Base-by-base conservation (phyloP, 2,329 filamentous ascomycete genomes). In the Neoscytalidium dimidiatum region DNA sequence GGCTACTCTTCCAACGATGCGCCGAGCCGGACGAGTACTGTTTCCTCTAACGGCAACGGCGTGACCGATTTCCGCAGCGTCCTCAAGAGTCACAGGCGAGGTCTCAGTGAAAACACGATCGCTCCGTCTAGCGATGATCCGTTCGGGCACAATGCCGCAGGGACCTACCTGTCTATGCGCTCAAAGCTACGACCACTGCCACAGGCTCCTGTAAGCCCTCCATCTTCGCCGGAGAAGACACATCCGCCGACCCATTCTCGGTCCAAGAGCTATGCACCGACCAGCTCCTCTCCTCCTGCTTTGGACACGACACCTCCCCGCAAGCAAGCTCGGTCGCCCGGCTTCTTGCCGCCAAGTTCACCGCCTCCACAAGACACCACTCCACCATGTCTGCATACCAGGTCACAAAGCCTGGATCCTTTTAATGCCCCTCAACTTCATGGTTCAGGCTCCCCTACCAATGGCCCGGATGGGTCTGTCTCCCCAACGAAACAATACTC, bases 11-110 rank as follows among this genome's bases (percentile, higher is more conserved):
- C 56, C 26, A 33, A 23, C 2, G 79, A 80, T 44, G 73, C 76
- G 48, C 81, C 85, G 62, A 89, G 87, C 72, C 80, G 83, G 62
- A 86, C 88, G 43, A 92, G 89, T 75, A 90, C 90, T 53, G 82
- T 90, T 69, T 92, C 90, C 19, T 94, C 92, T 33, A 84, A 87
- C 68, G 94, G 92, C 33, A 84, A 87, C 68, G 85, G 85, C n/a
- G 92, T 91, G 35, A 87, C 86, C 74, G 82, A 82, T 51, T 86
- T 86, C 64, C 72, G 72, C 29, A 69, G 79, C 65, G 75, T 73
- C 31, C 73, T 76, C 61, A 70, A 75, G 57, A 83, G 84, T 56
- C 92, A 94, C 73, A 90, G 88, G 76, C 87, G 92, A 75, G 91
- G 91, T 67, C 85, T 88, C 76, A 94, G 91, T 78, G 91, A 95